Base-by-base conservation (phyloP, 352 stramenopile genomes). In the Globisporangium parvum region DNA sequence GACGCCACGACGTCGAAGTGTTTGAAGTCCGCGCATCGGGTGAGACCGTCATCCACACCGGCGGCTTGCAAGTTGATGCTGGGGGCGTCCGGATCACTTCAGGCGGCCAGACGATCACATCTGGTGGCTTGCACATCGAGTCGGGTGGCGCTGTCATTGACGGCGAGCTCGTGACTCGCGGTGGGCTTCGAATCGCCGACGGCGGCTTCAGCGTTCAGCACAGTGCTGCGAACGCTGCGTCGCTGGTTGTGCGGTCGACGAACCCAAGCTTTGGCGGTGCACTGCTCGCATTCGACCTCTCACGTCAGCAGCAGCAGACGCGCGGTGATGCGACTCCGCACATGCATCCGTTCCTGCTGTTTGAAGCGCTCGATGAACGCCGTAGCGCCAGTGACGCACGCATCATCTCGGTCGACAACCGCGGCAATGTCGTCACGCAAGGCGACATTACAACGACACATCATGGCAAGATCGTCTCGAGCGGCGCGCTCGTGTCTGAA, bases 1-100 rank as follows among this genome's bases (percentile, higher is more conserved):
- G 52, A 18, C 60, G 51, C 31, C 42, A 63, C 20, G 47, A 72
- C 6, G 64, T 58, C 31, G 65, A 69, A 0, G 58, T 83, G 0
- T 89, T 92, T 63, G 73, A 88, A 51, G 65, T 92, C 1, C 61
- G 70, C 18, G 74, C 69, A 47, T 70, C 71, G 0, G 82, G 82
- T 0, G 65, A 71, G 18, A 80, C 75, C 10, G 63, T 73, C 1
- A 66, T 92, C 26, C 74, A 88, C 47, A 51, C 65, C 12, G 80
- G 79, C 12, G 81, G 81, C 0, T 40, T 92, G 1, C 65, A 75
- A 6, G 71, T 92, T 0, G 51, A 61, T 39, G 60, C 73, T 44
- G 79, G 81, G 20, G 81, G 79, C 10, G 47, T 90, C 3, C 66
- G 66, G 3, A 70, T 92, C 47, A 66, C 49, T 4, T 80, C 81